Conservation (phyloP, 208 protist genomes). For the Trypanosoma avium region DNA sequence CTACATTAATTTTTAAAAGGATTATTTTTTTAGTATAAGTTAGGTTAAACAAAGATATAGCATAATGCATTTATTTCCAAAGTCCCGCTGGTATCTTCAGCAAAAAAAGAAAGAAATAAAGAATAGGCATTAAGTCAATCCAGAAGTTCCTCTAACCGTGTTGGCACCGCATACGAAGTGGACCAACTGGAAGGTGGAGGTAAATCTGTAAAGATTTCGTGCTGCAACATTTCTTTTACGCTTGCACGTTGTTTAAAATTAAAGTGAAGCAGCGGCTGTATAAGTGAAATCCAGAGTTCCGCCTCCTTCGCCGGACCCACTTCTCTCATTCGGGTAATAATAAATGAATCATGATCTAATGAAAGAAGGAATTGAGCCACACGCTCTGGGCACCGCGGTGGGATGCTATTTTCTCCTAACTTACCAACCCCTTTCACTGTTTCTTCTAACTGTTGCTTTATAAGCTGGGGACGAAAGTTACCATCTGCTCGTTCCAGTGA, state of each 20-base stretch:
- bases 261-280: conserved; percentile 27
- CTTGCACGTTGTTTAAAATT: conserved; percentile 12
- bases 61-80: background rate
- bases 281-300: conserved; percentile 18
- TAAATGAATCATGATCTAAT: conserved; percentile 17
- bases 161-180: background rate
- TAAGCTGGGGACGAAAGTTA: conserved; percentile 24
- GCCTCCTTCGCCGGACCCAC: conserved; percentile 1
- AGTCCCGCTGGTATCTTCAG: background rate
- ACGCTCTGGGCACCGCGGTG: conserved; percentile 23
- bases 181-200: conserved; percentile 12
- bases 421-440: conserved; percentile 22
- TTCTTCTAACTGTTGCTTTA: conserved; percentile 28
- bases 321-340: conserved; percentile 12
- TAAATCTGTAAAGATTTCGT: conserved; percentile 7
- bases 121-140: conserved; percentile 14
- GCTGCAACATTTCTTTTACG: conserved; percentile 10
- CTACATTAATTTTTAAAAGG: too few relatives aligned
- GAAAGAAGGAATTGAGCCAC: conserved; percentile 22
- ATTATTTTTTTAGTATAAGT: too few relatives aligned
- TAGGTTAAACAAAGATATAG: too few relatives aligned
- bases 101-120: background rate
- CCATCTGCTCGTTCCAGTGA: conserved; percentile 18
- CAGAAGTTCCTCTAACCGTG: conserved; percentile 12
- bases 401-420: conserved; percentile 8